These are phyloP conservation scores for Pythium graminicola DNA, from an alignment of 352 stramenopile species.

Conservation along the genomic window DNA sequence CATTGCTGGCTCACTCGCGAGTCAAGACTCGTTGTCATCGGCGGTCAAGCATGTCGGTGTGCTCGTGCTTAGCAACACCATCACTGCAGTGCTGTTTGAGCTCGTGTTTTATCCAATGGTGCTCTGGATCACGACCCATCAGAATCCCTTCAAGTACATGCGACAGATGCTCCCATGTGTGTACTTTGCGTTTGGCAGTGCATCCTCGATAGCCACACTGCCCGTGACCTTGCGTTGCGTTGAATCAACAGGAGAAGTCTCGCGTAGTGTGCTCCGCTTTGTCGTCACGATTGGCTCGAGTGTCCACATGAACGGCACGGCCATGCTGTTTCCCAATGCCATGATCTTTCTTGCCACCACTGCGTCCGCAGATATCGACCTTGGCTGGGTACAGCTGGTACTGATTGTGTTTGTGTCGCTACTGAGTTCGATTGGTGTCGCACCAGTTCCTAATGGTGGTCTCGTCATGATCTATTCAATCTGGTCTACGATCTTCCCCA, in stretches of 20 bases:
- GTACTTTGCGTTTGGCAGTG: conserved; percentile 55
- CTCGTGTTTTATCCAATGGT: neutral
- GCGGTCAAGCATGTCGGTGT: neutral
- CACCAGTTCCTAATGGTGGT: conserved; percentile 60
- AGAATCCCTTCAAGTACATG: conserved; percentile 70
- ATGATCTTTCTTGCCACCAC: conserved; percentile 54
- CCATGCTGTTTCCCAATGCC: conserved; percentile 53
- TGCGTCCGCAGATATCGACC: conserved; percentile 41
- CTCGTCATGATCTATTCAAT: conserved; percentile 76
- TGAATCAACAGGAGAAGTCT: conserved; percentile 50
- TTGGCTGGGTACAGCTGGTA: conserved; percentile 41
- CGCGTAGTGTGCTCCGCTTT: conserved; percentile 63
- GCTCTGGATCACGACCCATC: conserved; percentile 32
- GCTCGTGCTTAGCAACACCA: neutral
- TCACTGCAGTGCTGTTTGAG: neutral
- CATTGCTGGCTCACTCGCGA: conserved; percentile 36
- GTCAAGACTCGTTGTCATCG: conserved; percentile 1
- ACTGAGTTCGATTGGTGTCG: conserved; percentile 66
- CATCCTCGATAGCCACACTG: conserved; percentile 63
- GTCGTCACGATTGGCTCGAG: conserved; percentile 67
- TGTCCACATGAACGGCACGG: conserved; percentile 51
- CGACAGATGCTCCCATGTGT: conserved; percentile 52
- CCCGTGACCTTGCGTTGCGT: conserved; percentile 60
- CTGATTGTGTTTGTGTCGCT: conserved; percentile 54
- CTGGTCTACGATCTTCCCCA: conserved; percentile 60